A percentile compares a stretch with the other conserved stretches of the same genome.
phyloP scores from a whole-genome alignment of 306 rosid species.

The Prunus mongolica region DNA sequence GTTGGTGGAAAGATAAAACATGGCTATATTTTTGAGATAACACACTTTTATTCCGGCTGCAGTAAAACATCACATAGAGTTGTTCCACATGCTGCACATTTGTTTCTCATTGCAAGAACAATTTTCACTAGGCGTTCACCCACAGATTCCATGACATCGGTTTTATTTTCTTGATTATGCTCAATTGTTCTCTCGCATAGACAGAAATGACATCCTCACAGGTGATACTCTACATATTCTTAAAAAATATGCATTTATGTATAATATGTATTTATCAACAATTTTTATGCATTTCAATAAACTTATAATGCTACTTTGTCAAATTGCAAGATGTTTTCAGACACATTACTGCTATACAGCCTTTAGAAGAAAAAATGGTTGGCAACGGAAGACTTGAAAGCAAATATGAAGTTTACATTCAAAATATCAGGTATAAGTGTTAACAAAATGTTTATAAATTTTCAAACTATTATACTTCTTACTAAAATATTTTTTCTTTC shows the following conservation, averaged over 20 bases:
- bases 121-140: no score
- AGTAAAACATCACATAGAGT: no score
- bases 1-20: no score
- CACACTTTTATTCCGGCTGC: no score
- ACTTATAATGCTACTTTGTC: neutral
- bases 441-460: no score
- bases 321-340: neutral
- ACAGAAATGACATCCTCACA: neutral
- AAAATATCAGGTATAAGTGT: neutral
- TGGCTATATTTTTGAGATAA: no score
- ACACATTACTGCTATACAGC: neutral
- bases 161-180: neutral
- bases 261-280: neutral
- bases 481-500: neutral
- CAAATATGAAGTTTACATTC: slow-evolving; percentile 33
- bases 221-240: neutral
- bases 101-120: no score
- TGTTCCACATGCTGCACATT: no score
- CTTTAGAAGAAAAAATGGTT: neutral
- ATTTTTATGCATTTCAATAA: neutral
- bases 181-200: neutral
- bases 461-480: neutral
- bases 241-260: neutral
- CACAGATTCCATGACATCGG: neutral
- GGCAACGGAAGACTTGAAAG: slow-evolving; percentile 8